These are phyloP conservation scores for Apiotrichum gracile DNA, from an alignment of 1,284 basidiomycete species.

Conservation along the genomic window DNA sequence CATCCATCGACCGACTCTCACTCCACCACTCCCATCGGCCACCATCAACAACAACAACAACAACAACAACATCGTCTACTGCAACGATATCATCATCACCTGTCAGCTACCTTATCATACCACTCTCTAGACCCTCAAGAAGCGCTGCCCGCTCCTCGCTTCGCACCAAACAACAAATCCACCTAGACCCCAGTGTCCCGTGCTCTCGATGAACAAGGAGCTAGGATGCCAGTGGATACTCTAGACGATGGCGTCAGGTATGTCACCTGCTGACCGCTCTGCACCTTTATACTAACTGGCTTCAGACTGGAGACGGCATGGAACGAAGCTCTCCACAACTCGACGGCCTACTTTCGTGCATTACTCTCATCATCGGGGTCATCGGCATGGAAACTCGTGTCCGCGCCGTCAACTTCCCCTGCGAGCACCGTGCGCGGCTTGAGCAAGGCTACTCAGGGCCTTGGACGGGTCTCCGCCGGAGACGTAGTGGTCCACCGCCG, in stretches of 20 bases:
- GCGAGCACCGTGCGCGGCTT: conserved; percentile 21
- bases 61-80: no score
- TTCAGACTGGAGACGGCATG: conserved; percentile 46
- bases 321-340: conserved; percentile 39
- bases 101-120: no score
- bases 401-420: conserved; percentile 24
- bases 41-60: no score
- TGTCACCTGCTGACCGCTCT: conserved; percentile 10
- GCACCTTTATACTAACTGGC: no score
- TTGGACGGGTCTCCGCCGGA: conserved; percentile 36
- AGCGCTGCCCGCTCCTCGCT: no score
- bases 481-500: conserved; percentile 49
- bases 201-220: not conserved
- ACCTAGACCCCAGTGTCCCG: no score
- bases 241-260: conserved; percentile 45
- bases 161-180: no score
- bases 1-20: no score
- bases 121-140: no score
- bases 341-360: conserved; percentile 42
- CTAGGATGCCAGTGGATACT: conserved; percentile 34
- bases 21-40: no score
- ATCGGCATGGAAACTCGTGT: conserved; percentile 46
- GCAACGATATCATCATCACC: no score
- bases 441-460: conserved; percentile 15
- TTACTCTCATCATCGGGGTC: conserved; percentile 43